Evolutionary conservation across 2,329 filamentous ascomycete genomes (phyloP), one percentile per base, ranked within the genome.

Genomic region (Monosporascus sp.): DNA sequence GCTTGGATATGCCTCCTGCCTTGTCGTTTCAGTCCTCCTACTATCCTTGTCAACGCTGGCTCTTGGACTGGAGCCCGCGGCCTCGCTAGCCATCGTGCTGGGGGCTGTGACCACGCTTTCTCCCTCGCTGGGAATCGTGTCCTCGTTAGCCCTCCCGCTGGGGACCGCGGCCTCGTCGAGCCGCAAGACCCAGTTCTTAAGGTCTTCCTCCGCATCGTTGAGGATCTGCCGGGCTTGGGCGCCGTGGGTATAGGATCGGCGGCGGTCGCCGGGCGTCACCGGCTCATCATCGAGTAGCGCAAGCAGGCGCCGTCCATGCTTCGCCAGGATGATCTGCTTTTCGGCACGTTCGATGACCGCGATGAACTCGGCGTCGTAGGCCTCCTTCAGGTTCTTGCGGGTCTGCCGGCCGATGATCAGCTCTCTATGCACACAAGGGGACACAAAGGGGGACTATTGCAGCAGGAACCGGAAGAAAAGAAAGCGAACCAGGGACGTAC

Each of bases 321-420:
- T 89, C 53, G 94, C 93, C 17, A 99, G 82, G 55, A 99, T 89
- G 63, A 93, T 89, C 70, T 99, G 94, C 76, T 97, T 97, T 77
- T 97, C 94, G 24, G 91, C 91, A 34, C 93, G 88, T 77, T 99
- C 94, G 62, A 99, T 96, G 20, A 91, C 89, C 54, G 92, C 91
- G 17, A 88, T 83, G 59, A 96, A 89, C 69, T 97, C 91, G 55
- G 89, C 72, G 60, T 92, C 89, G 68, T 93, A 97, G 24, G 94
- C 90, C 72, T 97, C 90, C 74, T 96, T 97, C 73, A 99, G 80
- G 74, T 97, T 97, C 72, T 94, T 89, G 53, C 94, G 89, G 37
- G 94, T 97, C 89, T 94, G 57, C 39, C 17, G 1, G 18, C 17
- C 27, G 6, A 37, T 57, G 18, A 58, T 48, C 22, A 36, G 8